A percentile compares a stretch with the other conserved stretches of the same genome.
phyloP scores from a whole-genome alignment of 352 stramenopile genomes.

The Peronospora farinosa region DNA sequence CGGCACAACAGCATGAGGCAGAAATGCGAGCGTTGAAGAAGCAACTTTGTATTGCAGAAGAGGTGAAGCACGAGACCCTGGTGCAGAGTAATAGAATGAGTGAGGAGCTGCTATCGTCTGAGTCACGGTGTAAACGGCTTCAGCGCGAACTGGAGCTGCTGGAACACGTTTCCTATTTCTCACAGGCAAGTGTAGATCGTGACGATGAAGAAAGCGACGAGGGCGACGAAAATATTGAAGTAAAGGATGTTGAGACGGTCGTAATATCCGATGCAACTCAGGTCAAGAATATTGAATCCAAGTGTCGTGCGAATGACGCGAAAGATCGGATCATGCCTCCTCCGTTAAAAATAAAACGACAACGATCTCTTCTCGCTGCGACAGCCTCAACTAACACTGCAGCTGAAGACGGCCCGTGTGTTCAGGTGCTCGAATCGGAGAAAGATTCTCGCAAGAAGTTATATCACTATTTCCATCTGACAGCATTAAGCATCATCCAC shows the following conservation, averaged over 20 bases:
- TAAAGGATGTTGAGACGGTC: slow-evolving; percentile 14
- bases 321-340: slow-evolving; percentile 13
- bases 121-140: slow-evolving; percentile 59
- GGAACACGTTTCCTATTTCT: slow-evolving; percentile 71
- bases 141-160: slow-evolving; percentile 71
- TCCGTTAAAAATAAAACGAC: slow-evolving; percentile 19
- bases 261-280: slow-evolving; percentile 6
- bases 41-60: slow-evolving; percentile 37
- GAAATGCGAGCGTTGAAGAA: slow-evolving; percentile 30
- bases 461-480: slow-evolving; percentile 85
- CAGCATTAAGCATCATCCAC: slow-evolving; percentile 80
- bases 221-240: slow-evolving; percentile 42
- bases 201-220: slow-evolving; percentile 68
- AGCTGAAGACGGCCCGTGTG: slow-evolving; percentile 27
- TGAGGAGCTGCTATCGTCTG: slow-evolving; percentile 53
- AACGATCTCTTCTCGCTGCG: slow-evolving; percentile 19
- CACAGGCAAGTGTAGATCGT: slow-evolving; percentile 53
- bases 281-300: slow-evolving; percentile 1
- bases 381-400: slow-evolving; percentile 22
- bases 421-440: slow-evolving; percentile 47
- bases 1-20: slow-evolving; percentile 18
- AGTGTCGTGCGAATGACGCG: neutral
- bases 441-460: slow-evolving; percentile 77
- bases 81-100: slow-evolving; percentile 44
- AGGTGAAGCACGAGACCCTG: slow-evolving; percentile 31